Evolutionary conservation across 2,329 filamentous ascomycete genomes (phyloP).

Genomic region (Cladosporium cucumerinum): DNA sequence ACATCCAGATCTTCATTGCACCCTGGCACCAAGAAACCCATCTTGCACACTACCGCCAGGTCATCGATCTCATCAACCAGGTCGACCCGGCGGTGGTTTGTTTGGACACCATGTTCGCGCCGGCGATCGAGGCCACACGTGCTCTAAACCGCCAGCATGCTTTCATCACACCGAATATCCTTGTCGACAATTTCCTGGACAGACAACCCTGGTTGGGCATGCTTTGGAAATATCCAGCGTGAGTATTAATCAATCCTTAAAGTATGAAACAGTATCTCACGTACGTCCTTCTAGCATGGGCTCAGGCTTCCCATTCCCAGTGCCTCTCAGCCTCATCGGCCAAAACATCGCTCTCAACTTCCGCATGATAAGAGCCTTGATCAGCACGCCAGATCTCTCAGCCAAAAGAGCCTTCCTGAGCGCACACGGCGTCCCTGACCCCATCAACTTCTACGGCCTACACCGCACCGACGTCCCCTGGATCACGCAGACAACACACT

Average conservation of each 20-base stretch:
- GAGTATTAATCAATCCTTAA: background rate
- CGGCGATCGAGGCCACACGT: constrained; percentile 8
- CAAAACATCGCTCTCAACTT: constrained; percentile 12
- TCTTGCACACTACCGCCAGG: background rate
- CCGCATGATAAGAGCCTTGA: background rate
- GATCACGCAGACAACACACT: constrained; percentile 10
- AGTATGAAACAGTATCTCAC: background rate
- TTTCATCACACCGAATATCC: constrained; percentile 12
- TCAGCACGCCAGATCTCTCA: constrained; percentile 5
- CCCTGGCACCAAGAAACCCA: constrained; percentile 5
- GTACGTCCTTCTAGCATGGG: background rate
- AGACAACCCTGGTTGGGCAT: constrained; percentile 8
- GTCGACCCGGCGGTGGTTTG: constrained; percentile 1
- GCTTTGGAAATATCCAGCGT: constrained; percentile 14
- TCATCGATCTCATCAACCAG: background rate
- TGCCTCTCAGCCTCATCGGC: background rate
- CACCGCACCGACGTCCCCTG: constrained; percentile 9
- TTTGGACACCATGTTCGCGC: constrained; percentile 8
- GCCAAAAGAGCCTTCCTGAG: constrained; percentile 7
- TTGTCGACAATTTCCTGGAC: constrained; percentile 5
- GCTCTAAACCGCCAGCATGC: constrained; percentile 6
- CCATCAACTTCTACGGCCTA: constrained; percentile 14
- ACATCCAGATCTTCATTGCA: constrained; percentile 12
- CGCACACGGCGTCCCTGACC: constrained; percentile 1
- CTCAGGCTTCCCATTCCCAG: constrained; percentile 9